Base-by-base conservation (phyloP, 2,329 filamentous ascomycete species). In the Fusarium coicis region DNA sequence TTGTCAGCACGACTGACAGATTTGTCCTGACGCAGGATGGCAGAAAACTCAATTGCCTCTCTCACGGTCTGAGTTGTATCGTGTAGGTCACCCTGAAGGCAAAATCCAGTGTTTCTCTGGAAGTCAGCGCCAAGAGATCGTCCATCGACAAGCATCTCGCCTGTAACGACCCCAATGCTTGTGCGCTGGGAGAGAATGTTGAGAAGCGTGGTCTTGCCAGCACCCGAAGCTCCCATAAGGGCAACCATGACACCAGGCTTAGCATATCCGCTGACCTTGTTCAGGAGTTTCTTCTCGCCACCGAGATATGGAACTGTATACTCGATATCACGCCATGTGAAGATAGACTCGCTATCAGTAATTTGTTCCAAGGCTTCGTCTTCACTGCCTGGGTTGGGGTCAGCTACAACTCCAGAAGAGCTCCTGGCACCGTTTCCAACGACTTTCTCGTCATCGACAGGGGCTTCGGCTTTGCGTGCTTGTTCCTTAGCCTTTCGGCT, bases 231-330 rank as follows among this genome's bases (percentile, higher is more conserved):
- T 60, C 94, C 94, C 86, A 96, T 93, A 2, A 97, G 84, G 1
- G 94, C 94, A 47, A 94, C 90, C 88, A 97, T 91, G 23, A 92
- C 83, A 23, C 94, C 93, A 2, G 94, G 94, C 77, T 94, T 95
- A 4, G 91, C 93, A 74, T 93, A 96, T 4, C 94, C 94, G 64
- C 87, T 91, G 66, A 96, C 89, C 10, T 90, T 77, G 63, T 80
- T 77, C 16, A 81, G 76, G 1, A 84, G 76, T 40, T 78, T 74
- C 57, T 79, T 80, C 28, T 80, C 77, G 1, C 81, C 80, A 19
- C 74, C 75, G 5, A 70, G 62, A 37, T 76, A 77, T 3, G 92
- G 92, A 2, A 96, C 92, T 0, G 89, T 93, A 78, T 94, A 96
- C 53, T 91, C 86, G 32, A 94, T 85, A 73, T 94, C 85, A 43